phyloP scores from a whole-genome alignment of 257 asterid species.

The Solanum bulbocastanum region DNA sequence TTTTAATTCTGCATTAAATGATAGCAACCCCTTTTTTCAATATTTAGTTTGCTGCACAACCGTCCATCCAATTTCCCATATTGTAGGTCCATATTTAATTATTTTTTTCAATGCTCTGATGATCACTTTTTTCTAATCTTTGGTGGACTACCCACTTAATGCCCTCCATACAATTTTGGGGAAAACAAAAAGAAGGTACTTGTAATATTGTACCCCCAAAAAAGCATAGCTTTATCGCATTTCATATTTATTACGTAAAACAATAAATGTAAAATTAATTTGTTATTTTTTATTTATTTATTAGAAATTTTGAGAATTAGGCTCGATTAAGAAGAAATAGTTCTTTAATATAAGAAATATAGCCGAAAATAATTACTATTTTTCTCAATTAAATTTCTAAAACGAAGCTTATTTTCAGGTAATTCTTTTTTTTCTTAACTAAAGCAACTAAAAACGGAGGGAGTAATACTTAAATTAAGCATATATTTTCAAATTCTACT shows the following conservation, averaged over 20 bases:
- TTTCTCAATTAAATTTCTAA: no score
- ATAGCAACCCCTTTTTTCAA: neutral
- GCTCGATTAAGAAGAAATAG: no score
- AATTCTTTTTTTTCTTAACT: neutral
- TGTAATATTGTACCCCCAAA: no score
- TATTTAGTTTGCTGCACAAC: neutral
- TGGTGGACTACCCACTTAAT: neutral
- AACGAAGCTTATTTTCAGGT: neutral
- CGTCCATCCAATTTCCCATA: neutral
- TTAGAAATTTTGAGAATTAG: neutral
- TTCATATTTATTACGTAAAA: neutral
- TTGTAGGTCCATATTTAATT: neutral
- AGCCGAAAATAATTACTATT: neutral
- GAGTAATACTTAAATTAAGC: neutral
- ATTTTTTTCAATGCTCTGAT: neutral
- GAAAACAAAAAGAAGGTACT: no score
- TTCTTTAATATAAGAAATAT: neutral
- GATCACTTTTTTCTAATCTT: neutral
- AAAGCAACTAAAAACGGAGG: no score
- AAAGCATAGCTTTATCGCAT: no score
- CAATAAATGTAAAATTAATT: no score
- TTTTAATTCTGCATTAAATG: neutral
- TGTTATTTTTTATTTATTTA: no score
- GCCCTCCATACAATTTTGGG: neutral
- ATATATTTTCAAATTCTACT: no score